phyloP scores from a whole-genome alignment of 2,329 filamentous ascomycete species.

The Neofusicoccum kwambonambiense region DNA sequence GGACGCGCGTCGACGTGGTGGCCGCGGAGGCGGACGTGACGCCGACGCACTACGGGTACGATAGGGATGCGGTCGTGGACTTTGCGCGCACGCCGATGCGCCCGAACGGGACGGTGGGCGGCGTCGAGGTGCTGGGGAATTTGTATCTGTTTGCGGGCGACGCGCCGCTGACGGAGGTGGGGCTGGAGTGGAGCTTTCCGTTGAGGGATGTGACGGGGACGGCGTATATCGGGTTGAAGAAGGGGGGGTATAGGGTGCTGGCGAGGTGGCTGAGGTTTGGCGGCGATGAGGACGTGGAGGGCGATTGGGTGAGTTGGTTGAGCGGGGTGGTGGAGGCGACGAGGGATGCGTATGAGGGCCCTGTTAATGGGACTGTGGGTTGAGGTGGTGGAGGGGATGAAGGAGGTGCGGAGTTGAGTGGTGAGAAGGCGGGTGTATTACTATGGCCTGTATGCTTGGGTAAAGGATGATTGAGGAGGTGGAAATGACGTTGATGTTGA shows the following conservation, averaged over 20 bases:
- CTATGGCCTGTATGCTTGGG: no score
- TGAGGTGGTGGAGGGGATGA: neutral
- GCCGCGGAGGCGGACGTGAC: neutral
- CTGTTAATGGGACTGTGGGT: neutral
- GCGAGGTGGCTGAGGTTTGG: conserved; percentile 1
- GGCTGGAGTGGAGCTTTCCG: neutral
- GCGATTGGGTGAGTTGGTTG: neutral
- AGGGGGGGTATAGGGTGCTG: neutral
- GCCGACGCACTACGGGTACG: neutral
- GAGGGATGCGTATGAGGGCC: neutral
- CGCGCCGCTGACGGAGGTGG: neutral
- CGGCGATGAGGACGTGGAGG: neutral
- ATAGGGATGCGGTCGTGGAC: neutral
- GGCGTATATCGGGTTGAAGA: conserved; percentile 4
- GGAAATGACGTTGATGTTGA: no score
- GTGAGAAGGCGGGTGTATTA: no score
- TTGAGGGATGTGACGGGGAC: neutral
- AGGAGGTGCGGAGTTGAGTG: no score
- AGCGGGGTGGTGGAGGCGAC: neutral
- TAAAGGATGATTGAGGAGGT: no score
- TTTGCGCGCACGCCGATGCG: neutral
- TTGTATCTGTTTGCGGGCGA: neutral
- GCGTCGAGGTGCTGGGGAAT: neutral
- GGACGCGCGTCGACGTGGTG: conserved; percentile 1
- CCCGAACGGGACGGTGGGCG: neutral